phyloP scores from a whole-genome alignment of 2,329 filamentous ascomycete genomes.

The Trichocomaceae sp. region DNA sequence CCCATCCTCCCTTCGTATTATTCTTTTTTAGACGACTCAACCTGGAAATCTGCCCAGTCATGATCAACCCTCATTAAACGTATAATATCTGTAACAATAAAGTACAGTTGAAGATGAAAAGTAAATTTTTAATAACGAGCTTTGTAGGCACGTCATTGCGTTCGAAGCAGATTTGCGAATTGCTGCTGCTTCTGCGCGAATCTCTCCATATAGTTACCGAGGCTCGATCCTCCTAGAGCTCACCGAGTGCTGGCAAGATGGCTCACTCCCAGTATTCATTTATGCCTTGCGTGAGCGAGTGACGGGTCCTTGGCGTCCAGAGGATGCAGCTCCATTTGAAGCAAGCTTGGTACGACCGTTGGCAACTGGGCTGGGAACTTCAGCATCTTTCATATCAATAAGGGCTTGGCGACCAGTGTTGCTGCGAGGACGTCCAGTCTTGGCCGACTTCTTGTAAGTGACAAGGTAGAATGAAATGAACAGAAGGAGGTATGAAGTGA shows the following conservation, averaged over 20 bases:
- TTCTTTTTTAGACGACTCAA: conserved; percentile 3
- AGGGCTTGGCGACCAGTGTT: conserved; percentile 74
- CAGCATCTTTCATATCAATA: conserved; percentile 73
- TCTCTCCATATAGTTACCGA: background rate
- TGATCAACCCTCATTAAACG: conserved; percentile 14
- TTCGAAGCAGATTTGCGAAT: background rate
- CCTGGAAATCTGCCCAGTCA: conserved; percentile 6
- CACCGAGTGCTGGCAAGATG: background rate
- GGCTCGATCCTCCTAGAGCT: no score
- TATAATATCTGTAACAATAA: conserved; percentile 11
- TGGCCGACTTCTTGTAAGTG: conserved; percentile 71
- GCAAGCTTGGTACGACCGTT: conserved; percentile 10
- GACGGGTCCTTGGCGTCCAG: conserved; percentile 37
- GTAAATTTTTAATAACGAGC: background rate
- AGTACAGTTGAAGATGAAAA: conserved; percentile 11
- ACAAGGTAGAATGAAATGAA: conserved; percentile 99
- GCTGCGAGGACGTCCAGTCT: conserved; percentile 38
- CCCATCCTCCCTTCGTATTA: background rate
- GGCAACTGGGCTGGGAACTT: conserved; percentile 41
- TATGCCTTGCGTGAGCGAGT: conserved; percentile 45
- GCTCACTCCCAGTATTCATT: conserved; percentile 6
- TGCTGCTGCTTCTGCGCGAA: background rate
- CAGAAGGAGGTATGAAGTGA: conserved; percentile 91
- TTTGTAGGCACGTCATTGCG: background rate
- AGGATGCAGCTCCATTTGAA: conserved; percentile 29